These are phyloP conservation scores for Auricularia auricula-judae DNA, from an alignment of 768 basidiomycete species.

Conservation along the genomic window DNA sequence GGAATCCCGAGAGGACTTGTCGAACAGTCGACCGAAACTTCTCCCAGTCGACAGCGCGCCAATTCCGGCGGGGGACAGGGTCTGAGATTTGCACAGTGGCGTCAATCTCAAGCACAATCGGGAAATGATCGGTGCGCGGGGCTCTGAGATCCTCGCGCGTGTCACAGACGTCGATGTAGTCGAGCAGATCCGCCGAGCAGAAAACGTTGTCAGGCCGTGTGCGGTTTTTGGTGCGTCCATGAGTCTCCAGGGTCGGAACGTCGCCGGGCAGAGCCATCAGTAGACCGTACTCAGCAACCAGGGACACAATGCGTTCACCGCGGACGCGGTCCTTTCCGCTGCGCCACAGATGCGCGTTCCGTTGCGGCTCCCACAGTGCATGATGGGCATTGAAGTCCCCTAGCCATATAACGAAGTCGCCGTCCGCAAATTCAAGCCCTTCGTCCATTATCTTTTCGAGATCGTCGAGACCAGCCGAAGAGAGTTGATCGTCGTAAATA, in stretches of 20 bases:
- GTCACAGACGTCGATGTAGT: constrained; percentile 19
- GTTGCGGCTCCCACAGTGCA: constrained; percentile 26
- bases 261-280: constrained; percentile 22
- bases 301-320: constrained; percentile 25
- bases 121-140: constrained; percentile 29
- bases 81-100: not conserved
- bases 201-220: constrained; percentile 36
- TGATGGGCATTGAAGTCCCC: constrained; percentile 34
- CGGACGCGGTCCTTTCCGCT: not conserved
- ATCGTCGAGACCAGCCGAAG: not conserved
- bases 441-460: not conserved
- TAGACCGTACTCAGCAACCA: constrained; percentile 17
- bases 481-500: constrained; percentile 25
- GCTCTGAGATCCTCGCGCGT: constrained; percentile 10
- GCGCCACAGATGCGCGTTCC: constrained; percentile 16
- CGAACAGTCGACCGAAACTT: constrained; percentile 15
- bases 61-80: constrained; percentile 13
- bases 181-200: constrained; percentile 9
- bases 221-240: constrained; percentile 19
- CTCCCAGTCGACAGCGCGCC: constrained; percentile 20
- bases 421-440: not conserved
- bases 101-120: constrained; percentile 22
- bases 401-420: constrained; percentile 19
- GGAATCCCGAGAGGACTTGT: not conserved
- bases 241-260: constrained; percentile 24